Base-by-base conservation (phyloP, 2,329 filamentous ascomycete species). In the Bipolaris sorokiniana region DNA sequence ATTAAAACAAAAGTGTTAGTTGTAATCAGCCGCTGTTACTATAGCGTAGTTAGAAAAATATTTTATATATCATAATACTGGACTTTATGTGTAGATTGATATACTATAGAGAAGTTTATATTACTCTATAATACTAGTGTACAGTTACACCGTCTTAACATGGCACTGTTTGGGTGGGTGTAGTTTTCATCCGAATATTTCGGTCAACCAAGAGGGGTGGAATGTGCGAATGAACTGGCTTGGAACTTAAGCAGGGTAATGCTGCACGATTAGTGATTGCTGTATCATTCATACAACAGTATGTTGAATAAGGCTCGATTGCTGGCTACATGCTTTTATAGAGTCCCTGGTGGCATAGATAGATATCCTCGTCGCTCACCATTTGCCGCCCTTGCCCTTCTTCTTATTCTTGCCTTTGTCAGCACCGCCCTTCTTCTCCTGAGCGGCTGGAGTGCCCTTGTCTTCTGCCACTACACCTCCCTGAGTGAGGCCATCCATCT, bases 391-490 rank as follows among this genome's bases (percentile, higher is more conserved):
- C 57, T 76, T 77, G 1, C 68, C 71, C 63, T 76, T 76, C 67
- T 73, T 70, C 66, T 75, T 74, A 53, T 64, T 67, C 54, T 68
- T 69, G 11, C 56, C 76, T 77, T 53, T 77, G 67, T 58, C 71
- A 48, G 62, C 68, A 57, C 66, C 65, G 52, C 48, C 61, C 60
- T 72, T 65, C 57, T 71, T 70, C 62, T 76, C 74, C 68, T 69
- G 65, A 61, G 51, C 67, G 47, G 48, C 76, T 18, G 62, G 56
- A 16, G 56, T 55, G 36, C 54, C 75, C 58, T 78, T 80, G 54
- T 90, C 89, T 62, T 93, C 91, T 67, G 84, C 88, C 20, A 92
- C 90, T 11, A 89, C 79, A 47, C 93, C 94, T 59, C 95, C 95
- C 76, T 98, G 95, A 7, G 91, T 97, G 38, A 88, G 81, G 4